Conservation (phyloP, 2,329 filamentous ascomycete genomes). For the Volutella citrinella region DNA sequence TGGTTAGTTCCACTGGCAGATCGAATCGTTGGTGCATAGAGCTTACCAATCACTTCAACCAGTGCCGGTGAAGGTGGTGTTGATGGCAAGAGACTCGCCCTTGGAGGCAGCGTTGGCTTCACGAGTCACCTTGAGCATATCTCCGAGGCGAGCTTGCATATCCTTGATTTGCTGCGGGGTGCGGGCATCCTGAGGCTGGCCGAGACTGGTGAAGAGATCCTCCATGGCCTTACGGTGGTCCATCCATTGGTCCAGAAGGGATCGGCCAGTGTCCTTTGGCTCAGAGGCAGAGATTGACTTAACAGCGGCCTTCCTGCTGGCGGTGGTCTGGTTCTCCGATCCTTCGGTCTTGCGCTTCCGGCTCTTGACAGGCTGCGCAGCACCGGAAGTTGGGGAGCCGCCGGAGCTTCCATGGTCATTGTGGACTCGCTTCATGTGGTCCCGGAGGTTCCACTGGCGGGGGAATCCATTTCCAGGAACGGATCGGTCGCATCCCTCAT, state of each 20-base stretch:
- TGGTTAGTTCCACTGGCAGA: no score
- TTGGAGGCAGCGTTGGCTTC: conserved; percentile 24
- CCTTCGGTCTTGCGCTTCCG: conserved; percentile 58
- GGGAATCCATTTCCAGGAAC: conserved; percentile 84
- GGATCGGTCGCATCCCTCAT: conserved; percentile 82
- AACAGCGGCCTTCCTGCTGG: conserved; percentile 49
- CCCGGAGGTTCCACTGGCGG: conserved; percentile 90
- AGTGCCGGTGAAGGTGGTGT: conserved; percentile 25
- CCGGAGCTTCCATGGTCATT: conserved; percentile 51
- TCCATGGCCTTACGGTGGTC: conserved; percentile 64
- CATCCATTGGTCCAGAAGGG: conserved; percentile 53
- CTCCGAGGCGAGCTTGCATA: conserved; percentile 47
- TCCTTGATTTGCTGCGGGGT: conserved; percentile 52
- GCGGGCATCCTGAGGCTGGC: conserved; percentile 49
- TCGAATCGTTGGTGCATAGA: no score
- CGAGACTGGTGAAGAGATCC: conserved; percentile 50
- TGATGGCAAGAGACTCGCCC: conserved; percentile 16
- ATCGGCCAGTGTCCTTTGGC: conserved; percentile 31
- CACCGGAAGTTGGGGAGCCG: conserved; percentile 38
- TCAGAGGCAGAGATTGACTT: conserved; percentile 36
- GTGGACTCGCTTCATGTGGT: conserved; percentile 97
- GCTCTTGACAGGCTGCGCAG: conserved; percentile 40
- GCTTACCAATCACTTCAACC: conserved; percentile 29
- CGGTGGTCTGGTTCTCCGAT: conserved; percentile 34
- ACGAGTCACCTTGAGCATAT: conserved; percentile 50